These are phyloP conservation scores for Nicotiana tabacum DNA, from an alignment of 257 asterid species.

Conservation along the genomic window DNA sequence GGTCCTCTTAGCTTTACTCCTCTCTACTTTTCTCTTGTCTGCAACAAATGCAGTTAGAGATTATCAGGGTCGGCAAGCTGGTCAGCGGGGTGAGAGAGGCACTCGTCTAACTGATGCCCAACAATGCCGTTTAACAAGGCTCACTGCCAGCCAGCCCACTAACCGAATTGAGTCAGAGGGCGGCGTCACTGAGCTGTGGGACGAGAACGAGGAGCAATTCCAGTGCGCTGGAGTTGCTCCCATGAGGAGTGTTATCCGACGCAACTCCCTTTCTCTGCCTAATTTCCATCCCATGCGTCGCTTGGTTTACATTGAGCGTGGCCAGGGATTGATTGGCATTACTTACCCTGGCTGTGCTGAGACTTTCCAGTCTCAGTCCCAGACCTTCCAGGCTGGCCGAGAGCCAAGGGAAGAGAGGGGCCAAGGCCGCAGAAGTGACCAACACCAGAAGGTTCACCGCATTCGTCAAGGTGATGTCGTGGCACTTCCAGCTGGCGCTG, in stretches of 20 bases:
- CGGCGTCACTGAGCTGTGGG: slow-evolving; percentile 55
- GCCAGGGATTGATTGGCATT: slow-evolving; percentile 40
- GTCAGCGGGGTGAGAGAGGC: neutral
- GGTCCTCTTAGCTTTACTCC: slow-evolving; percentile 25
- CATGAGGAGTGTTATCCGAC: slow-evolving; percentile 40
- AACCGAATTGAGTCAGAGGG: slow-evolving; percentile 41
- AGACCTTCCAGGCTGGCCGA: slow-evolving; percentile 27
- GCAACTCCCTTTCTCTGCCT: slow-evolving; percentile 55
- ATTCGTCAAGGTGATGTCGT: slow-evolving; percentile 44
- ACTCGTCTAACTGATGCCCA: slow-evolving; percentile 33
- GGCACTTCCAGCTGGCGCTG: slow-evolving; percentile 47
- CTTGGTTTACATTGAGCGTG: slow-evolving; percentile 42
- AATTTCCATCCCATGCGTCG: neutral
- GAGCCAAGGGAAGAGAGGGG: slow-evolving; percentile 12
- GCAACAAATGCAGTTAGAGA: slow-evolving; percentile 12
- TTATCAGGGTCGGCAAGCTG: neutral
- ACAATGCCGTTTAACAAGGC: slow-evolving; percentile 39
- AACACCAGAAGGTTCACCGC: slow-evolving; percentile 43
- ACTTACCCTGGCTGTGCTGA: slow-evolving; percentile 65
- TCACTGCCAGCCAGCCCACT: slow-evolving; percentile 43
- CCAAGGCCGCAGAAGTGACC: slow-evolving; percentile 28
- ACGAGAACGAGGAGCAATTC: slow-evolving; percentile 38
- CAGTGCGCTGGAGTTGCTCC: slow-evolving; percentile 57
- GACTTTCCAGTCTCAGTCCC: slow-evolving; percentile 38
- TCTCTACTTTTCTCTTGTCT: slow-evolving; percentile 20